phyloP scores from a whole-genome alignment of 345 rosid species.

The Firmiana major region DNA sequence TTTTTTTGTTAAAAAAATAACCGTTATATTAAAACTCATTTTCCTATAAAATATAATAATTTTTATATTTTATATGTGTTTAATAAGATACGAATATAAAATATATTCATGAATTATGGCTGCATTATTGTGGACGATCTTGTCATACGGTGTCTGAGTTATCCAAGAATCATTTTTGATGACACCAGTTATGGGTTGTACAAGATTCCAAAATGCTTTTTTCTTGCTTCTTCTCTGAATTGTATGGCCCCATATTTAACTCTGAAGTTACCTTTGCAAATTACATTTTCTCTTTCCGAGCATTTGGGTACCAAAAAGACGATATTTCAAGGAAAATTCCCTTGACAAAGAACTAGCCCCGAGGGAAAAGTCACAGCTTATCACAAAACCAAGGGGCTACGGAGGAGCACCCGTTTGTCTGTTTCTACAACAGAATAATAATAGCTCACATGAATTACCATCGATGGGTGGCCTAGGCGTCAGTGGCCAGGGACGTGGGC shows the following conservation, averaged over 20 bases:
- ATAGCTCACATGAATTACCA: slow-evolving; percentile 2
- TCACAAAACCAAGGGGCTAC: neutral
- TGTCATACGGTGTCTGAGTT: slow-evolving; percentile 12
- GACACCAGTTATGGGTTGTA: neutral
- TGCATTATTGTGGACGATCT: slow-evolving; percentile 20
- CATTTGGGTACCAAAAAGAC: neutral
- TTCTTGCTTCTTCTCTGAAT: neutral
- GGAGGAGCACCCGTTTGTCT: neutral
- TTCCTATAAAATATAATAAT: too few species aligned
- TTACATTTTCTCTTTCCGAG: neutral
- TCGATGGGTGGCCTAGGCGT: neutral
- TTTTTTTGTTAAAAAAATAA: too few species aligned
- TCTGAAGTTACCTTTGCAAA: neutral
- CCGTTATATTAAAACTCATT: too few species aligned
- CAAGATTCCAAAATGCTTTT: neutral
- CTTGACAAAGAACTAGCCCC: neutral
- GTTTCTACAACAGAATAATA: slow-evolving; percentile 7
- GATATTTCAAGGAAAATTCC: neutral
- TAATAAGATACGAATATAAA: too few species aligned
- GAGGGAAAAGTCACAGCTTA: neutral
- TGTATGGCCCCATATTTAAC: neutral
- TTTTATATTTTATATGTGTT: too few species aligned
- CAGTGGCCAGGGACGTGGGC: slow-evolving; percentile 5
- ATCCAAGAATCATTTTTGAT: slow-evolving; percentile 4
- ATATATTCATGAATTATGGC: neutral